These are phyloP conservation scores for Lentinula guzmanii DNA, from an alignment of 768 basidiomycete species.

Conservation along the genomic window DNA sequence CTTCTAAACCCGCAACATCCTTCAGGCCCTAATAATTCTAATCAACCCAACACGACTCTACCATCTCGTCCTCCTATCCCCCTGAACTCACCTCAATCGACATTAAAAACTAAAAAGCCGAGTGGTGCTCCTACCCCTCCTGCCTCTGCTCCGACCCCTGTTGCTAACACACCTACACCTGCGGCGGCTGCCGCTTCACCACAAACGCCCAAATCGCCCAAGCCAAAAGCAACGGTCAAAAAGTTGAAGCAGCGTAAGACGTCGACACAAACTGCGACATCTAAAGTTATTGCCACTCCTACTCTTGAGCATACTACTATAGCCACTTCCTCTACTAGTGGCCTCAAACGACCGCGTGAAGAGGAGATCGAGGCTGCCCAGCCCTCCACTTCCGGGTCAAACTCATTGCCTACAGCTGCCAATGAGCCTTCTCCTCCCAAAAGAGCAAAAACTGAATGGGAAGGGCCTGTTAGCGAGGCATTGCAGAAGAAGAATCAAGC, in stretches of 20 bases:
- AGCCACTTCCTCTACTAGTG: slow-evolving; percentile 11
- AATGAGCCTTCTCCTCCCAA: slow-evolving; percentile 67
- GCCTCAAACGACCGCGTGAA: slow-evolving; percentile 45
- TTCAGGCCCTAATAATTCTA: slow-evolving; percentile 14
- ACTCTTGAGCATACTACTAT: slow-evolving; percentile 23
- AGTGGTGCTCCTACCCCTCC: slow-evolving; percentile 15
- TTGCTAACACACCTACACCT: slow-evolving; percentile 45
- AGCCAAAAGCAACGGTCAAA: slow-evolving; percentile 45
- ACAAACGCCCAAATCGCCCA: slow-evolving; percentile 65
- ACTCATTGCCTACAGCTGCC: slow-evolving; percentile 18
- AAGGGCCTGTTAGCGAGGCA: slow-evolving; percentile 49
- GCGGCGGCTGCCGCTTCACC: slow-evolving; percentile 53
- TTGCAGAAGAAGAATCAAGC: slow-evolving; percentile 35
- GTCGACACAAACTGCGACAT: slow-evolving; percentile 25
- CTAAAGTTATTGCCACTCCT: slow-evolving; percentile 7
- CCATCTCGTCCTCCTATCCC: neutral
- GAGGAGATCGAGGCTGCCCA: slow-evolving; percentile 35
- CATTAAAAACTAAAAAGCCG: slow-evolving; percentile 12
- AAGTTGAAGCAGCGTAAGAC: slow-evolving; percentile 31
- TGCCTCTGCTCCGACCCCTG: slow-evolving; percentile 35
- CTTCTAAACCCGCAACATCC: neutral
- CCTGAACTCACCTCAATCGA: slow-evolving; percentile 16
- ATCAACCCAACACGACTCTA: neutral
- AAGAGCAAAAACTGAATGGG: slow-evolving; percentile 67
- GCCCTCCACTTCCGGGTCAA: slow-evolving; percentile 18